These are phyloP conservation scores for Daldinia bambusicola DNA, from an alignment of 495 filamentous ascomycete genomes.

Conservation along the genomic window DNA sequence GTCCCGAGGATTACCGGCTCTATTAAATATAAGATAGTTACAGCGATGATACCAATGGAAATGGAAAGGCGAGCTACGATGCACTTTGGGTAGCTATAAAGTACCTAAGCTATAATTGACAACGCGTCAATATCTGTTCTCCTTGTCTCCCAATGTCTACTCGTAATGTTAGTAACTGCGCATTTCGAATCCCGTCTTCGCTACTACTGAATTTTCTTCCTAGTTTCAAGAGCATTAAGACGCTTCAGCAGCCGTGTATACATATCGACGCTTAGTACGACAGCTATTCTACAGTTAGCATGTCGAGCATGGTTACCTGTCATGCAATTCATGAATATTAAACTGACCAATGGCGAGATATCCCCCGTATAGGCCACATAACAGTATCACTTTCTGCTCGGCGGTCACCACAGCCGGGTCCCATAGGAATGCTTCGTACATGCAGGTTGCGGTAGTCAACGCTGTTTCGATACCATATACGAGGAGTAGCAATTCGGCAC, in stretches of 20 bases:
- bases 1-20: slow-evolving; percentile 11
- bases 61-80: background rate
- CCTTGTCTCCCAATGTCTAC: background rate
- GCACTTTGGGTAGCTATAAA: background rate
- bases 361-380: slow-evolving; percentile 69
- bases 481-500: slow-evolving; percentile 71
- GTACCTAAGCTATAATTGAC: slow-evolving; percentile 12
- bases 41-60: slow-evolving; percentile 15
- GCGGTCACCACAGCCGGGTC: slow-evolving; percentile 59
- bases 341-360: slow-evolving; percentile 79
- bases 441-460: slow-evolving; percentile 77
- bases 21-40: slow-evolving; percentile 19
- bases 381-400: slow-evolving; percentile 62
- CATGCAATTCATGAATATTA: background rate
- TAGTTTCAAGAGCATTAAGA: slow-evolving; percentile 49
- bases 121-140: background rate
- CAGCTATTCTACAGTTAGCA: slow-evolving; percentile 47
- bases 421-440: slow-evolving; percentile 62
- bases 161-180: background rate
- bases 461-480: slow-evolving; percentile 74
- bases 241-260: slow-evolving; percentile 51
- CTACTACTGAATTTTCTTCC: slow-evolving; percentile 51
- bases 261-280: slow-evolving; percentile 56
- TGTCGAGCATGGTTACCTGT: background rate
- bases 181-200: background rate